Base-by-base conservation (phyloP, 164 flowering plant species). In the Dillenia turbinata region DNA sequence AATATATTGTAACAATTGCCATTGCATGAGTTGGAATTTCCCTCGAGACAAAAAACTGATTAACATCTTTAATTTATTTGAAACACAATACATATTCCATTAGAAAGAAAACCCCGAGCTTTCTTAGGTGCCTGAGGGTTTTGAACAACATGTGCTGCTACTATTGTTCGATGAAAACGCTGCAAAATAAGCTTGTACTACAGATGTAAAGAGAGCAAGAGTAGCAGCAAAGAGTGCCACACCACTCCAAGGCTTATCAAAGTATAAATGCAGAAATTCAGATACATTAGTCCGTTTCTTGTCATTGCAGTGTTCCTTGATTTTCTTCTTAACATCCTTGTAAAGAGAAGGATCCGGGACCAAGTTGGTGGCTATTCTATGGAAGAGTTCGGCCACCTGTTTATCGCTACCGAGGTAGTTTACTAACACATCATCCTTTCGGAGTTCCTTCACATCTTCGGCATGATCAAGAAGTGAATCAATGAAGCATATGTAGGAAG, bases 331-430 rank as follows among this genome's bases (percentile, higher is more conserved):
- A 8, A 67, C 67, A 0, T n/a, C 15, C 5, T 0, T 0, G 26
- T 68, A 71, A 0, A 22, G 4, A 1, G 3, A 0, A 12, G 33
- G 15, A 45, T 67, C 43, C 0, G 70, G 66, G 52, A 52, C 68
- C 72, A 67, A 52, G 9, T 67, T 61, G 0, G 1, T 58, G n/a
- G 53, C 16, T 3, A 70, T 62, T 56, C 57, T 49, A 12, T 68
- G 73, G 58, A 77, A 71, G 10, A 77, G 66, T 3, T 45, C 16
- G 1, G 75, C 75, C 3, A 68, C 77, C 8, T 73, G 12, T 44
- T 65, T 14, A 33, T 77, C 73, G 10, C 75, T 77, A 10, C 77
- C 75, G 0, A 73, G 66, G 10, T 10, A 9, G 44, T 76, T 72
- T 46, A 8, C 33, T 2, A 76, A 54, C 8, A 73, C 60, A 8